Conservation (phyloP, 768 basidiomycete species). For the Rubroboletus pulcherrimus region DNA sequence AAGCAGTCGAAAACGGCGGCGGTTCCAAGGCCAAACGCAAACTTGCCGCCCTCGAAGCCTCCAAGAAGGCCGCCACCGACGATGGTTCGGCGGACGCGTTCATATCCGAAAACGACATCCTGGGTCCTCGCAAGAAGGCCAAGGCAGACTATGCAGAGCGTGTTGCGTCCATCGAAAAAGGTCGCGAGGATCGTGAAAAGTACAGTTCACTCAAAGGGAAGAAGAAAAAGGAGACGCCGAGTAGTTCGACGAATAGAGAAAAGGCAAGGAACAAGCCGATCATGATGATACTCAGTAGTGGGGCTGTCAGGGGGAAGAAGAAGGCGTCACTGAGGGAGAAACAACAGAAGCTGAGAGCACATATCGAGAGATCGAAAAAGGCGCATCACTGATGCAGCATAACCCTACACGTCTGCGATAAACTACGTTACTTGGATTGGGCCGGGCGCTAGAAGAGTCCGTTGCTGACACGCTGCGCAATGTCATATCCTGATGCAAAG, state of each 20-base stretch:
- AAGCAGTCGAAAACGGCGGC: constrained; percentile 64
- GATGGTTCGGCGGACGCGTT: constrained; percentile 48
- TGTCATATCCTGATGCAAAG: constrained; percentile 65
- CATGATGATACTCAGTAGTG: constrained; percentile 87
- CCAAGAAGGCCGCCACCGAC: constrained; percentile 51
- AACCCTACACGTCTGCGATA: not conserved
- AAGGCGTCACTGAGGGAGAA: constrained; percentile 79
- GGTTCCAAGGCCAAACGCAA: constrained; percentile 85
- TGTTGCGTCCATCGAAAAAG: constrained; percentile 86
- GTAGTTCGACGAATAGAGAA: constrained; percentile 88
- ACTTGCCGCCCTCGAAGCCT: constrained; percentile 73
- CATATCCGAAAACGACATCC: constrained; percentile 86
- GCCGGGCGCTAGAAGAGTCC: constrained; percentile 21
- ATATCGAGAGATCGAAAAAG: constrained; percentile 71
- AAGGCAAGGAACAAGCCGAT: constrained; percentile 93
- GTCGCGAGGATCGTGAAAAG: constrained; percentile 92
- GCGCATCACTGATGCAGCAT: constrained; percentile 21
- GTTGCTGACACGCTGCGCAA: constrained; percentile 41
- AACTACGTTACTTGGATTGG: not conserved
- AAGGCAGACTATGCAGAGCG: constrained; percentile 95
- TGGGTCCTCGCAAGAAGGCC: constrained; percentile 89
- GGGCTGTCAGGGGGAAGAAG: constrained; percentile 77
- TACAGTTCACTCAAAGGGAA: constrained; percentile 90
- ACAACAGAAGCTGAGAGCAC: constrained; percentile 71
- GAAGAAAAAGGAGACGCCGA: constrained; percentile 76